Percentiles rank a stretch among this genome's conserved stretches.
These are phyloP conservation scores for Chaetomium sp. DNA, from an alignment of 2,329 filamentous ascomycete genomes.

Conservation along the genomic window DNA sequence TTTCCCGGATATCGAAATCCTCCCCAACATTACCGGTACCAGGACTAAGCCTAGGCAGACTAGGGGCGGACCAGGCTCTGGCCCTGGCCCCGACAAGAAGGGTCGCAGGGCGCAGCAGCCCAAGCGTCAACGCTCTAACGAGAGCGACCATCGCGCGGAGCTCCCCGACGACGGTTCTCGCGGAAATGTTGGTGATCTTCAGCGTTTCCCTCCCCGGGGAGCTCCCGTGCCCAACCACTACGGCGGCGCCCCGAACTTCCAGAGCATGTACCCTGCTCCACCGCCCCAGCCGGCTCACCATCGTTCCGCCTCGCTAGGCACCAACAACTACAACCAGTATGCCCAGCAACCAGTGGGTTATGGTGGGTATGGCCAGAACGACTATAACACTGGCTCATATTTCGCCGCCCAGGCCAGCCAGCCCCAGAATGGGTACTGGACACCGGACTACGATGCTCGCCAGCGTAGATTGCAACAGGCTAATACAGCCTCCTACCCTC, in stretches of 20 bases:
- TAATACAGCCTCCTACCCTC: background rate
- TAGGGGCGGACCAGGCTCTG: background rate
- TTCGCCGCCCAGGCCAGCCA: background rate
- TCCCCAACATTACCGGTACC: conserved; percentile 43
- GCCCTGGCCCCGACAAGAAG: background rate
- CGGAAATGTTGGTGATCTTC: no score
- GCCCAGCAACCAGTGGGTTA: background rate
- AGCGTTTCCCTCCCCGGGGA: no score
- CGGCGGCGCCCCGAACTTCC: background rate
- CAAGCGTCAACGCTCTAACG: conserved; percentile 27
- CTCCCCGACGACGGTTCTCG: background rate
- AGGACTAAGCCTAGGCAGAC: conserved; percentile 22
- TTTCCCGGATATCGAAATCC: conserved; percentile 54
- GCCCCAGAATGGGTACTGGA: background rate
- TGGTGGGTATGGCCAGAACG: background rate
- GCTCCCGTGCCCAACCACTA: background rate
- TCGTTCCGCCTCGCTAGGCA: conserved; percentile 9
- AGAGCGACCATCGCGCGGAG: conserved; percentile 18
- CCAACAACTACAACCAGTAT: background rate
- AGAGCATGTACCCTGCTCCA: background rate
- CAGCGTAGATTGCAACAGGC: background rate
- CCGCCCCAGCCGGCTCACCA: conserved; percentile 1
- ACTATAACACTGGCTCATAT: background rate
- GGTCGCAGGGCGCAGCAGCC: background rate
- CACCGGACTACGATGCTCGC: background rate